These are phyloP conservation scores for Neurospora discreta DNA, from an alignment of 495 filamentous ascomycete genomes.

Conservation along the genomic window DNA sequence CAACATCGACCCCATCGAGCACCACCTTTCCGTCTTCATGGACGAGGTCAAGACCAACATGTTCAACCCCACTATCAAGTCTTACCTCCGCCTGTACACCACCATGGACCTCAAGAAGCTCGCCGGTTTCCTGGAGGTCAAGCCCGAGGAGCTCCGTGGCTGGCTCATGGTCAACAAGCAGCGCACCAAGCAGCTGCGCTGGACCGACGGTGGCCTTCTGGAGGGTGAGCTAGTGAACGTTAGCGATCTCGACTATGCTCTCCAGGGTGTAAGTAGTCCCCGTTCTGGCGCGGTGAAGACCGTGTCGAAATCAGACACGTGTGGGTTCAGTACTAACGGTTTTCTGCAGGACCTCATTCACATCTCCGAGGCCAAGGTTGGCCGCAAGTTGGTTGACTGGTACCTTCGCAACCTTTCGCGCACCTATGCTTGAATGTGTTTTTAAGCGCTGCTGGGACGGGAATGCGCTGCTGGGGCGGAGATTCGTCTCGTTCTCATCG, in stretches of 20 bases:
- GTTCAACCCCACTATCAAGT: slow-evolving; percentile 87
- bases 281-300: background rate
- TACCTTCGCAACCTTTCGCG: slow-evolving; percentile 93
- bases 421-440: slow-evolving; percentile 49
- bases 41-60: slow-evolving; percentile 98
- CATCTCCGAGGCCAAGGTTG: slow-evolving; percentile 96
- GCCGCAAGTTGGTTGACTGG: slow-evolving; percentile 94
- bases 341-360: slow-evolving; percentile 72
- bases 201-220: slow-evolving; percentile 79
- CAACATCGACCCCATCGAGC: slow-evolving; percentile 94
- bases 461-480: background rate
- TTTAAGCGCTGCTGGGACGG: background rate
- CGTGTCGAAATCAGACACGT: background rate
- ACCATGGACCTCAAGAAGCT: slow-evolving; percentile 99
- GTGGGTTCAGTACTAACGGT: background rate
- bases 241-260: slow-evolving; percentile 90
- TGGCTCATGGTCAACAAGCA: slow-evolving; percentile 97
- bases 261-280: slow-evolving; percentile 64
- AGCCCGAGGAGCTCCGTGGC: slow-evolving; percentile 80
- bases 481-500: background rate
- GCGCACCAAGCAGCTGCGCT: slow-evolving; percentile 88
- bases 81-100: slow-evolving; percentile 97
- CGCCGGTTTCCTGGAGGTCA: slow-evolving; percentile 88
- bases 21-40: slow-evolving; percentile 97
- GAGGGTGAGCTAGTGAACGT: slow-evolving; percentile 87